Conservation (phyloP, 352 stramenopile genomes). For the Phytophthora ramorum region DNA sequence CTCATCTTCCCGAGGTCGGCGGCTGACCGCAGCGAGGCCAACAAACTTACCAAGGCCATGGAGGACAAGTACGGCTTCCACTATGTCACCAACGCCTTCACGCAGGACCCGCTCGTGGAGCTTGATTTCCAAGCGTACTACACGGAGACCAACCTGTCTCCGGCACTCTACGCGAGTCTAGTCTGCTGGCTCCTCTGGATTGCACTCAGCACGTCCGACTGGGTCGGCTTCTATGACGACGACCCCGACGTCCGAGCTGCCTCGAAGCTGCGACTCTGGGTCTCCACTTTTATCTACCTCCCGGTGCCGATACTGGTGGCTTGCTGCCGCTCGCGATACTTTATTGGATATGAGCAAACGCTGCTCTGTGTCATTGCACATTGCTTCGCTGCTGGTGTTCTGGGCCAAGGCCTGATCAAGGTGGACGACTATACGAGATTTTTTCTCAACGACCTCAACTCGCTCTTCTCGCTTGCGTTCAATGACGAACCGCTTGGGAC, state of each 20-base stretch:
- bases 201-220: conserved; percentile 46
- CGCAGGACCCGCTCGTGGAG: conserved; percentile 58
- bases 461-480: conserved; percentile 51
- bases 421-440: conserved; percentile 51
- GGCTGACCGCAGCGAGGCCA: conserved; percentile 68
- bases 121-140: conserved; percentile 86
- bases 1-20: conserved; percentile 81
- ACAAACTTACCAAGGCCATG: conserved; percentile 67
- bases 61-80: conserved; percentile 88
- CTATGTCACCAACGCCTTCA: conserved; percentile 83
- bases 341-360: conserved; percentile 63
- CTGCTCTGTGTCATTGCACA: conserved; percentile 72
- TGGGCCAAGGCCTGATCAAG: conserved; percentile 56
- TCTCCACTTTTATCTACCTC: conserved; percentile 63
- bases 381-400: conserved; percentile 65
- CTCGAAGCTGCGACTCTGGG: conserved; percentile 43
- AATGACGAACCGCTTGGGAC: conserved; percentile 4
- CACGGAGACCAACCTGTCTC: conserved; percentile 70
- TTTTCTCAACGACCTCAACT: conserved; percentile 61
- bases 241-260: conserved; percentile 40
- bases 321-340: conserved; percentile 57
- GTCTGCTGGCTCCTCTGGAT: conserved; percentile 69
- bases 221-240: conserved; percentile 50
- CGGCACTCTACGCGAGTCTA: conserved; percentile 68
- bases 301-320: conserved; percentile 65